Base-by-base conservation (phyloP, 2,329 filamentous ascomycete species). In the Septoria linicola region DNA sequence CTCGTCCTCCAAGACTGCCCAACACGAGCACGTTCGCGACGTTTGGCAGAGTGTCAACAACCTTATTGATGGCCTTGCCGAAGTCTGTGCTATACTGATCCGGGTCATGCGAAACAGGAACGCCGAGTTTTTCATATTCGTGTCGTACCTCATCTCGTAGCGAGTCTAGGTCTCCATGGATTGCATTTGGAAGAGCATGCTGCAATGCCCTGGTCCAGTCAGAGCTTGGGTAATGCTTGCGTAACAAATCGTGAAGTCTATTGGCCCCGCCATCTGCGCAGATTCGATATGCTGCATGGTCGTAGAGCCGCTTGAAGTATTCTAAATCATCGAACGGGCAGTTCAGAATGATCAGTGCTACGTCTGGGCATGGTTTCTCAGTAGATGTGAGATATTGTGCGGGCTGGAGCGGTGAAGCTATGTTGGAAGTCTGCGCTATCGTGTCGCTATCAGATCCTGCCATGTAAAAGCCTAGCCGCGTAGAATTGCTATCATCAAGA, bases 211-310 rank as follows among this genome's bases (percentile, higher is more conserved):
- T 49, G 23, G 37, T 48, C 51, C 49, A 60, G 25, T 55, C 36
- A 27, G 47, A 42, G 20, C 47, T 55, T 7, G 43, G 37, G 25
- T 46, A 40, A 14, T 52, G 56, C 14, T 62, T 65, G 20, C 63
- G 51, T 58, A 77, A 71, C 58, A 76, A 73, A 58, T 82, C 70
- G 58, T 79, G 77, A 16, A 96, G 78, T 31, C 82, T 79, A 66
- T 97, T 95, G 39, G 91, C 91, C 19, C 90, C 93, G 49, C 91
- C 93, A 72, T 99, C 93, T 21, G 90, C 93, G 52, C 90, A 95
- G 46, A 97, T 77, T 19, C 80, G 81, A 55, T 84, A 79, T 17
- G 72, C 74, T 45, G 87, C 85, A 55, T 76, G 73, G 20, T 65
- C 63, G 72, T 76, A 77, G 10, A 79, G 65, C 8, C 69, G 67